phyloP scores from a whole-genome alignment of 2,329 filamentous ascomycete genomes.

The Xylaria arbuscula region DNA sequence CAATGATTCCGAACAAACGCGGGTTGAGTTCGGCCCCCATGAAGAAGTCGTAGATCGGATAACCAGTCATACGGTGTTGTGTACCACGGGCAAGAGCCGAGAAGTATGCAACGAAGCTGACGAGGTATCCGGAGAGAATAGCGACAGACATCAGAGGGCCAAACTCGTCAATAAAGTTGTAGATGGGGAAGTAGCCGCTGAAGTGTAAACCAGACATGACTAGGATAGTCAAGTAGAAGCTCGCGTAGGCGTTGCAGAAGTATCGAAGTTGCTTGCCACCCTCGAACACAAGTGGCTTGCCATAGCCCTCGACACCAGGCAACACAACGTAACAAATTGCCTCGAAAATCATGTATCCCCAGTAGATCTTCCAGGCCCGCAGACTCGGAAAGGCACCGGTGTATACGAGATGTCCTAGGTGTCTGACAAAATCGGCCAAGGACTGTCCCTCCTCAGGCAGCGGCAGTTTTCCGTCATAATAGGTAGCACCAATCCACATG shows the following conservation, averaged over 20 bases:
- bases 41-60: conserved; percentile 89
- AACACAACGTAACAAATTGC: conserved; percentile 83
- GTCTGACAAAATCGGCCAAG: conserved; percentile 74
- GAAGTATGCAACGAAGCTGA: conserved; percentile 85
- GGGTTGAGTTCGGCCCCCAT: conserved; percentile 93
- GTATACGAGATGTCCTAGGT: conserved; percentile 79
- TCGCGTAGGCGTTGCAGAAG: conserved; percentile 91
- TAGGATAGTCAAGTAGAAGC: conserved; percentile 86
- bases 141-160: conserved; percentile 92
- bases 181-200: conserved; percentile 85
- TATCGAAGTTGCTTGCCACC: conserved; percentile 89
- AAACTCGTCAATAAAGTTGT: conserved; percentile 94
- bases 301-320: conserved; percentile 87
- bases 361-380: conserved; percentile 93
- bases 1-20: conserved; percentile 84
- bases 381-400: conserved; percentile 84
- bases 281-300: conserved; percentile 85
- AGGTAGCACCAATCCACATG: conserved; percentile 97
- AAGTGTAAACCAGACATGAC: conserved; percentile 79
- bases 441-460: conserved; percentile 72
- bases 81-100: conserved; percentile 83
- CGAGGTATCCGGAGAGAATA: conserved; percentile 88
- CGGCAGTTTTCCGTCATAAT: conserved; percentile 88
- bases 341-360: conserved; percentile 90
- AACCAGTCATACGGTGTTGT: conserved; percentile 92